A percentile compares a stretch with the other conserved stretches of the same genome.
Evolutionary conservation across 2,329 filamentous ascomycete species (phyloP).

Genomic region (Cladosporium halotolerans): DNA sequence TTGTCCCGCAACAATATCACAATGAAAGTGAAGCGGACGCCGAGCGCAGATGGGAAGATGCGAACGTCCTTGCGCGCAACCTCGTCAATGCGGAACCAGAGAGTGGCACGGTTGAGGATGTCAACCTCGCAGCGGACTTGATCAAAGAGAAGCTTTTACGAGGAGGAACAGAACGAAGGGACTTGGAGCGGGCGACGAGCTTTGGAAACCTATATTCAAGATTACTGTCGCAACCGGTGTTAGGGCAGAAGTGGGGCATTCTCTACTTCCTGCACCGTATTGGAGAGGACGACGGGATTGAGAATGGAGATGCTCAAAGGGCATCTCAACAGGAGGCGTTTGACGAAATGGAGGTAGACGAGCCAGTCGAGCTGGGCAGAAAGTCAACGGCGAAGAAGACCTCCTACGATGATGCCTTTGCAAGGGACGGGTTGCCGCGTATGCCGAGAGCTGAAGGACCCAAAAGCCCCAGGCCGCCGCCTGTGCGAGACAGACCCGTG

Average conservation of each 20-base stretch:
- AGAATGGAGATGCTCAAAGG: background rate
- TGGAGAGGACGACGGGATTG: constrained; percentile 24
- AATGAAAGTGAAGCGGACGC: constrained; percentile 61
- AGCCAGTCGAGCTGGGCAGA: background rate
- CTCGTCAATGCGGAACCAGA: constrained; percentile 38
- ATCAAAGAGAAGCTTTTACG: constrained; percentile 78
- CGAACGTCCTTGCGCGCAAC: constrained; percentile 46
- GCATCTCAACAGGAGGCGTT: background rate
- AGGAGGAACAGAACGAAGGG: background rate
- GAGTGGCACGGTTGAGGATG: constrained; percentile 56
- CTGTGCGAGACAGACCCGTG: constrained; percentile 18
- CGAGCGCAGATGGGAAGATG: constrained; percentile 62
- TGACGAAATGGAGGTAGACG: constrained; percentile 13
- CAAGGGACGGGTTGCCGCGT: constrained; percentile 38
- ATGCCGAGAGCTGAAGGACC: constrained; percentile 26
- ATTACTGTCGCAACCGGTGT: constrained; percentile 80
- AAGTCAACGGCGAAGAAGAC: constrained; percentile 19
- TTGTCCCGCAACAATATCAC: constrained; percentile 58
- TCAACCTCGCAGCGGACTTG: constrained; percentile 86
- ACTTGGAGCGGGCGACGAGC: constrained; percentile 64
- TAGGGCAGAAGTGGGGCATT: constrained; percentile 96
- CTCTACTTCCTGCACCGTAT: constrained; percentile 84
- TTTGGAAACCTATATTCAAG: constrained; percentile 90
- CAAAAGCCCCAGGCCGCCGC: constrained; percentile 20
- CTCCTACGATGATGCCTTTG: constrained; percentile 44